Evolutionary conservation across 2,329 filamentous ascomycete species (phyloP).

Genomic region (Macrophomina phaseolina): DNA sequence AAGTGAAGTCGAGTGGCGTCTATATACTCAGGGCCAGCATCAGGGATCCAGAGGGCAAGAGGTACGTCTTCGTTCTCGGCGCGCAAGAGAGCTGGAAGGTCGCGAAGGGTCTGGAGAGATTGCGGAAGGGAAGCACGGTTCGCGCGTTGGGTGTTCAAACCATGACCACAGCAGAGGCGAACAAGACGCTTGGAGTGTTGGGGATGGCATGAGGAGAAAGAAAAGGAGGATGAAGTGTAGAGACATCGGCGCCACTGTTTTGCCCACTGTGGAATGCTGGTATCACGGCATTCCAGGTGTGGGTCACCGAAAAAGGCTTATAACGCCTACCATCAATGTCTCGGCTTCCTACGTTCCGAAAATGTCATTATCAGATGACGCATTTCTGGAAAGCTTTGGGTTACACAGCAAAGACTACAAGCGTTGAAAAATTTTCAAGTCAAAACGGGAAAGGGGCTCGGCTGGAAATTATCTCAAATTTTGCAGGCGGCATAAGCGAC

Average conservation of each 20-base stretch:
- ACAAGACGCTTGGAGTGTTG: constrained; percentile 41
- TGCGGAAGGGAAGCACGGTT: constrained; percentile 63
- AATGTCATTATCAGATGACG: neutral
- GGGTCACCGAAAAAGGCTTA: neutral
- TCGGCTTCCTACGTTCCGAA: neutral
- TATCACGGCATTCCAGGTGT: neutral
- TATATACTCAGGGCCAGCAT: constrained; percentile 61
- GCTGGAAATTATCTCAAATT: constrained; percentile 4
- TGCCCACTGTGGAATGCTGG: constrained; percentile 2
- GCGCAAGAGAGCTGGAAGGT: constrained; percentile 68
- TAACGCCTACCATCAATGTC: neutral
- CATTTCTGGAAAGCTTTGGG: neutral
- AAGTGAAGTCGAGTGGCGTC: constrained; percentile 3
- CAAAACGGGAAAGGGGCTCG: neutral
- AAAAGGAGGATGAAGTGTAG: neutral
- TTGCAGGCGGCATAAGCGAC: constrained; percentile 20
- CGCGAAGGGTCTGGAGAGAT: constrained; percentile 61
- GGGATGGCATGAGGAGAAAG: constrained; percentile 28
- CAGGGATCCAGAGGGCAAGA: constrained; percentile 64
- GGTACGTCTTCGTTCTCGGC: constrained; percentile 66
- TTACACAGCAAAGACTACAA: neutral
- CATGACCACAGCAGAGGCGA: constrained; percentile 55
- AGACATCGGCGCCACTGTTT: neutral
- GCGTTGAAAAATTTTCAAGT: neutral
- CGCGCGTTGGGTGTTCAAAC: constrained; percentile 59